These are phyloP conservation scores for Saxispiralis lemnorum DNA, from an alignment of 495 filamentous ascomycete species.

Conservation along the genomic window DNA sequence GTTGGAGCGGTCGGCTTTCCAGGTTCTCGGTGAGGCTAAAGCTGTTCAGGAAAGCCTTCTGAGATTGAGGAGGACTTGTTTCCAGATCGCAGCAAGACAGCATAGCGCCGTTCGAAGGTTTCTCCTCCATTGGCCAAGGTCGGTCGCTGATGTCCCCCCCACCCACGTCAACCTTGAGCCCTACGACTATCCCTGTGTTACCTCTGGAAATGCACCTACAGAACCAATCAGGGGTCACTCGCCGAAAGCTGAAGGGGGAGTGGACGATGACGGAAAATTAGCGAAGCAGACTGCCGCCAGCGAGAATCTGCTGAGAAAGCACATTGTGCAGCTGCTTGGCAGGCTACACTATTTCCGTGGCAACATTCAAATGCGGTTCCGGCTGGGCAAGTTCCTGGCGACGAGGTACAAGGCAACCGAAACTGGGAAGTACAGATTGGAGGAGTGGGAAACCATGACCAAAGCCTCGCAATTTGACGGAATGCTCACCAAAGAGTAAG, in stretches of 20 bases:
- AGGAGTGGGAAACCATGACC: constrained; percentile 13
- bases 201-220: not conserved
- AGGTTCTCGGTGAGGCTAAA: constrained; percentile 6
- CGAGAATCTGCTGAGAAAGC: not conserved
- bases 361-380: constrained; percentile 15
- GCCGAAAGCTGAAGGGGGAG: not conserved
- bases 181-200: constrained; percentile 2
- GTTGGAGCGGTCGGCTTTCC: constrained; percentile 4
- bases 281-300: not conserved
- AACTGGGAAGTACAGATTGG: constrained; percentile 3
- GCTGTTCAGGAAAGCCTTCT: constrained; percentile 9
- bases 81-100: constrained; percentile 14
- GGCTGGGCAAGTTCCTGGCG: constrained; percentile 14
- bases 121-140: constrained; percentile 8
- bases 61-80: constrained; percentile 10
- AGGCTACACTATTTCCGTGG: constrained; percentile 16
- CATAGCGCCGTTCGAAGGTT: not conserved
- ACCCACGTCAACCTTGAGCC: constrained; percentile 4
- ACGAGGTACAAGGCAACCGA: constrained; percentile 5
- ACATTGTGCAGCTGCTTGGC: not conserved
- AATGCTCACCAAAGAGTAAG: constrained; percentile 17
- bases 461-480: constrained; percentile 7
- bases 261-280: not conserved
- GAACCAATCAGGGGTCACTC: not conserved
- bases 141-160: not conserved